A percentile compares a stretch with the other conserved stretches of the same genome.
Evolutionary conservation across 306 rosid genomes (phyloP).

Genomic region (Vigna angularis): DNA sequence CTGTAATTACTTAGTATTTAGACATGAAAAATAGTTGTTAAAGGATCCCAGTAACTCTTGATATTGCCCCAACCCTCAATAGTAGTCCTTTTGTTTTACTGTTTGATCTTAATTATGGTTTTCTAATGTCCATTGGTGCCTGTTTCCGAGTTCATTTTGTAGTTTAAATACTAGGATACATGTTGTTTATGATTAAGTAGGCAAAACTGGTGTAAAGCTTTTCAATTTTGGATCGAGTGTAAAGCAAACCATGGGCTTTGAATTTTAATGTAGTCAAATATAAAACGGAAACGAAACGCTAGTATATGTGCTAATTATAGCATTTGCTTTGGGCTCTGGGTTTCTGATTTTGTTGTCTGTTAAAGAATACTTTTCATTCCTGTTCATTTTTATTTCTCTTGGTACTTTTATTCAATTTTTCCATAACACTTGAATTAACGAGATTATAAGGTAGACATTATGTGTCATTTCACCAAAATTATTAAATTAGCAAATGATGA

Average conservation of each 20-base stretch:
- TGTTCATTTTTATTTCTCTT: no score
- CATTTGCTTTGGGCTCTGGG: not conserved
- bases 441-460: no score
- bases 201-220: not conserved
- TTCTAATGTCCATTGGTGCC: slow-evolving; percentile 18
- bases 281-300: not conserved
- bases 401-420: no score
- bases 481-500: no score
- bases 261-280: not conserved
- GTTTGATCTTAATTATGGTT: slow-evolving; percentile 12
- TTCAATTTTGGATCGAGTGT: slow-evolving; percentile 6
- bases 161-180: not conserved
- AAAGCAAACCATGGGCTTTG: not conserved
- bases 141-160: slow-evolving; percentile 10
- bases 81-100: slow-evolving; percentile 6
- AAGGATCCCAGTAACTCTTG: slow-evolving; percentile 34
- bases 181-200: slow-evolving; percentile 13
- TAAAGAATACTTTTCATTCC: no score
- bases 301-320: not conserved
- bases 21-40: slow-evolving; percentile 38
- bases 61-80: not conserved
- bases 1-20: slow-evolving; percentile 52
- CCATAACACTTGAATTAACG: no score
- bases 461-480: no score
- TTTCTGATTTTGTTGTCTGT: no score